Evolutionary conservation across 257 asterid species (phyloP), one percentile per base, ranked within the genome.

Genomic region (Nemophila menziesii): DNA sequence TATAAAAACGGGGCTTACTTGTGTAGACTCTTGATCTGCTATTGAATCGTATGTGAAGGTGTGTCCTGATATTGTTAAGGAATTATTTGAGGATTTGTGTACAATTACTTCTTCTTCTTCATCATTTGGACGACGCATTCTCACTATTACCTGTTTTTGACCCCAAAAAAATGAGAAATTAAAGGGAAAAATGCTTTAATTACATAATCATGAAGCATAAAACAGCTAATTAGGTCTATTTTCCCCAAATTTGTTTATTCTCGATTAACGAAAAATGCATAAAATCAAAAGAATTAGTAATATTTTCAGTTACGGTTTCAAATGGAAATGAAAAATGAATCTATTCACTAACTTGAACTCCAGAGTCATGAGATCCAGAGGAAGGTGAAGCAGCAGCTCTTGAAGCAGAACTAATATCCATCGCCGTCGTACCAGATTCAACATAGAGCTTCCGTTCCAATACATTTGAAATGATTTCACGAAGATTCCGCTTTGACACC

Each of bases 41-140:
- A 89, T 53, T 20, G 96, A 85, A 70, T 89, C 98, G 54, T 67
- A 89, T 20, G 93, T 76, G 66, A 89, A 89, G 40, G 73, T 56
- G 49, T 89, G 90, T 27, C 93, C 90, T 15, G 82, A 56, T 50
- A 89, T 73, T 39, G 94, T 66, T 54, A 89, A 65, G 38, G 94
- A 78, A 63, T 79, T 81, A 54, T 65, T 61, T 5, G 96, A 55
- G 23, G 63, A 43, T 58, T 84, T 89, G 56, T 81, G 92, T 49
- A 75, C 67, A 45, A 58, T 77, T 60, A 51, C 52, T 38, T 72
- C 93, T 58, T 76, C 85, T n/a, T n/a, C n/a, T n/a, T n/a, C n/a
- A 50, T 67, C 74, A 66, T 56, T 74, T 38, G 92, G 82, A 43
- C 96, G 98, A 48, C 87, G 82, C 77, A 89, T 73, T 16, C 98